Evolutionary conservation across 495 filamentous ascomycete species (phyloP).

Genomic region (Tetracladium setigerum): DNA sequence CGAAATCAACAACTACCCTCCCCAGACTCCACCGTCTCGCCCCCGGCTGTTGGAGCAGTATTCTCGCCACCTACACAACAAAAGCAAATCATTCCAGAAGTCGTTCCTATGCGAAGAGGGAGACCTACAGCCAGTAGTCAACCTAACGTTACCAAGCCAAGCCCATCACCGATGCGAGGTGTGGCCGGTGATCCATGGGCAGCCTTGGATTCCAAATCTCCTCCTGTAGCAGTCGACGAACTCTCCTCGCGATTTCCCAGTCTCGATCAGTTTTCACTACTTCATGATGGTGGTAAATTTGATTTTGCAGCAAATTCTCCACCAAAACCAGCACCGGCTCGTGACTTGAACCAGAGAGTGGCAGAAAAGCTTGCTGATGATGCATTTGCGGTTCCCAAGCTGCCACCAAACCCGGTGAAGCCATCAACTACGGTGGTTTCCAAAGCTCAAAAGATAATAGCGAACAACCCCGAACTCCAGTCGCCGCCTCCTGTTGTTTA

Average conservation of each 20-base stretch:
- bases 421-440: conserved; percentile 36
- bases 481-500: conserved; percentile 42
- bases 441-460: conserved; percentile 43
- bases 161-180: conserved; percentile 64
- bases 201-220: conserved; percentile 63
- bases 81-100: conserved; percentile 73
- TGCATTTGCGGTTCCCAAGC: conserved; percentile 52
- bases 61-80: conserved; percentile 61
- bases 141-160: conserved; percentile 46
- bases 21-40: conserved; percentile 36
- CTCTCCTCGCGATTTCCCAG: conserved; percentile 80
- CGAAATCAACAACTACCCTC: conserved; percentile 55
- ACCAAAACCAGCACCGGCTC: conserved; percentile 40
- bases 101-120: conserved; percentile 90
- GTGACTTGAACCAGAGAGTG: conserved; percentile 64
- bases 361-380: conserved; percentile 84
- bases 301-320: conserved; percentile 60
- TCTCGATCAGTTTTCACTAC: conserved; percentile 84
- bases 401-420: conserved; percentile 16
- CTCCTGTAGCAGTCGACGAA: conserved; percentile 58
- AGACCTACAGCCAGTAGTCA: conserved; percentile 53
- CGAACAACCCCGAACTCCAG: conserved; percentile 44
- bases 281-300: conserved; percentile 84
- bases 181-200: conserved; percentile 82
- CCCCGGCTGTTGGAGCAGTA: conserved; percentile 61